Base-by-base conservation (phyloP, 768 basidiomycete genomes). In the Boletus rufocinnamomeus region DNA sequence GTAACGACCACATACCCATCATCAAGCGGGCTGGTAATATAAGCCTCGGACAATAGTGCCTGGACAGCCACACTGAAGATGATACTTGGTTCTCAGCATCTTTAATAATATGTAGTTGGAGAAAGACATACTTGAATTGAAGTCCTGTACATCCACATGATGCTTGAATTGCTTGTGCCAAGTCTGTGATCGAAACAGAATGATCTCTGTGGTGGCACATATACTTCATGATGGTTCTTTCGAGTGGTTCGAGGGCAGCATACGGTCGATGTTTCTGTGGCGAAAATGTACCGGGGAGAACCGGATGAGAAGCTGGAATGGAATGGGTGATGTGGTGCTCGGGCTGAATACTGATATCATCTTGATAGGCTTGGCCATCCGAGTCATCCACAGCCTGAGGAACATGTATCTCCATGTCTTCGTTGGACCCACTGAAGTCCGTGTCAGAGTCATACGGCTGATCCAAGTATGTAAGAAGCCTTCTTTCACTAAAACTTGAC, bases 21-120 rank as follows among this genome's bases (percentile, higher is more conserved):
- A 57, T 72, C 72, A 21, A 72, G 64, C 25, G 69, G 72, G 41
- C 65, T 71, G 25, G 73, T 71, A 34, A 72, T 60, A 35, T 69
- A 73, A 44, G 65, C 72, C 41, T 72, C 72, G 40, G 57, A 63
- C 16, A 72, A 48, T 11, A 72, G 40, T 44, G 35, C 38, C 35
- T 72, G 58, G 10, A 71, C 4, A 27, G 69, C 60, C 50, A 45
- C n/a, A 10, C 71, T 72, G 6, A 37, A 35, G 23, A 37, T 25
- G 1, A 50, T 10, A 28, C 2, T 35, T 16, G 34, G 30, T 7
- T 30, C 41, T 63, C 23, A 62, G 37, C 5, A 35, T 32, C 32
- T n/a, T n/a, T 11, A 28, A 47, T 16, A 5, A 38, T 16, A 23
- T 21, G 21, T 19, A 50, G 8, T 35, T 45, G 10, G 48, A 19